Percentiles rank a stretch among this genome's conserved stretches.
Conservation (phyloP, 176 grass and related monocot species). For the Pontederia crassipes region DNA sequence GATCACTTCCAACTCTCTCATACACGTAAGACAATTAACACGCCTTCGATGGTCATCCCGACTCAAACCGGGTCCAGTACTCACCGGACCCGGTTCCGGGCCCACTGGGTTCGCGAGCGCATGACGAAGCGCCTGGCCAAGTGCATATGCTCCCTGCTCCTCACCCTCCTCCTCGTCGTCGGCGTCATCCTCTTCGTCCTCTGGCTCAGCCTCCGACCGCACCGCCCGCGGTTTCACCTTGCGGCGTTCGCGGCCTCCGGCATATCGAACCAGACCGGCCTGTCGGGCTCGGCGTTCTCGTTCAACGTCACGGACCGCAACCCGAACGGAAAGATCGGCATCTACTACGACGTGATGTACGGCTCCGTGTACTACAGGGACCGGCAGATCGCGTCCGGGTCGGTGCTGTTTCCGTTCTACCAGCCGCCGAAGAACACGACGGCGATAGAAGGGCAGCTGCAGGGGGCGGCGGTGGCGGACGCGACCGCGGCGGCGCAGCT, state of each 20-base stretch:
- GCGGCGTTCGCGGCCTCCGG: conserved; percentile 32
- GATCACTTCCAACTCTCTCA: neutral
- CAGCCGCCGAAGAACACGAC: conserved; percentile 53
- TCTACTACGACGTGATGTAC: conserved; percentile 30
- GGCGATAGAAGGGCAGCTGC: conserved; percentile 25
- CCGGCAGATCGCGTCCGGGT: conserved; percentile 35
- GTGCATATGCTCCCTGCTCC: conserved; percentile 48
- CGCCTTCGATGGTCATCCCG: neutral
- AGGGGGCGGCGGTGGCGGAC: conserved; percentile 2
- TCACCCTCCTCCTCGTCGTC: conserved; percentile 36
- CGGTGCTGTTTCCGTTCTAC: conserved; percentile 43
- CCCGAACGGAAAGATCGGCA: conserved; percentile 68
- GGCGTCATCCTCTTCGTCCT: conserved; percentile 65
- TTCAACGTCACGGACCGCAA: conserved; percentile 63
- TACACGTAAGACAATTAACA: neutral
- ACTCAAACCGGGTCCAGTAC: neutral
- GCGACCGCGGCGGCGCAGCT: conserved; percentile 28
- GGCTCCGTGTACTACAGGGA: conserved; percentile 51
- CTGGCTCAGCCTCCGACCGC: conserved; percentile 89
- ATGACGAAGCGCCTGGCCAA: conserved; percentile 31
- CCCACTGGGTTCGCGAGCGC: conserved; percentile 4
- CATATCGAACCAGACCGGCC: conserved; percentile 25
- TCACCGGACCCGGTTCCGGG: neutral
- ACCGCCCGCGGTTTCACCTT: conserved; percentile 52
- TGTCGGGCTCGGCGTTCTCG: conserved; percentile 16